Base-by-base conservation (phyloP, 2,329 filamentous ascomycete genomes). In the Talaromyces islandicus region DNA sequence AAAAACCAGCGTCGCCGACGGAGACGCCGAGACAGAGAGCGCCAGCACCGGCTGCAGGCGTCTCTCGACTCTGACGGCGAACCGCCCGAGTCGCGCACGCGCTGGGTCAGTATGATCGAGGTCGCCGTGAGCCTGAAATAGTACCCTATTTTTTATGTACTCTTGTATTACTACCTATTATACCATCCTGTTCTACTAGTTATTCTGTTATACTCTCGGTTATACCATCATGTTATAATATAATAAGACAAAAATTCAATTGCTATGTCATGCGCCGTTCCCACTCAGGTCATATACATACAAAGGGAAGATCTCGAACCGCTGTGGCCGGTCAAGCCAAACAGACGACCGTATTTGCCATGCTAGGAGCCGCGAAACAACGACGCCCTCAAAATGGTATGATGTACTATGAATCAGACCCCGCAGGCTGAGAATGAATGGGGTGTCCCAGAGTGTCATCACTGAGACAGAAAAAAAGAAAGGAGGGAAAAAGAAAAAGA, bases 51-150 rank as follows among this genome's bases (percentile, higher is more conserved):
- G 7, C 61, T 67, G 19, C 61, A 65, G 27, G 62, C 58, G 14
- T 64, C 66, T 30, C 64, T 68, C 19, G 67, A 71, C 60, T 64
- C 65, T n/a, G 64, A 64, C 19, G 65, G 63, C 5, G 75, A 79
- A 56, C 58, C 78, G 46, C 77, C 77, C 0, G 78, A 80, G 64
- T 73, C 75, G 9, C 69, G 78, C 24, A 75, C 76, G 11, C 72
- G 78, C 55, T 80, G 77, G 76, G 70, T 80, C 43, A 80, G 79
- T 64, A 77, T 74, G 65, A 75, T 80, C 17, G 77, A 80, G 59
- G 69, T 80, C 57, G 73, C 76, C 4, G 70, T 80, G 21, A 72
- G 71, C 48, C 64, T 78, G 27, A 77, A 74, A 66, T 77, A 71
- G 75, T 24, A 14, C 25, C 12, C 41, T 21, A 46, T 9, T 21